These are phyloP conservation scores for Pseudogymnoascus sp. DNA, from an alignment of 2,329 filamentous ascomycete genomes.

Conservation along the genomic window DNA sequence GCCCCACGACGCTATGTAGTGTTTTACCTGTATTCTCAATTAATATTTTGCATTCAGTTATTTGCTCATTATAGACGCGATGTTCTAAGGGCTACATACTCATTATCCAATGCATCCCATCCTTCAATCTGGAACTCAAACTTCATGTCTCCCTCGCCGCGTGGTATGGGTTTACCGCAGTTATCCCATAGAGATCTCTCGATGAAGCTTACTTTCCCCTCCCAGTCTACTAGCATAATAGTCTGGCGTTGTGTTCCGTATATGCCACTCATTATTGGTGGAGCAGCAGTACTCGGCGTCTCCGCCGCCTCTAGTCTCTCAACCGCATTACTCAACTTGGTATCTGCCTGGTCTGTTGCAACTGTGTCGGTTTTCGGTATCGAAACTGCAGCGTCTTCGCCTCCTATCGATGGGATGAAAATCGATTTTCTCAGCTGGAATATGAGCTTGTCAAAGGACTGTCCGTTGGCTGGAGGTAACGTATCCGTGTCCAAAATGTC, in stretches of 20 bases:
- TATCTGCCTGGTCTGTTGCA: slow-evolving; percentile 27
- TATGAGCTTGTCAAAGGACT: slow-evolving; percentile 46
- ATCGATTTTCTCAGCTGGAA: slow-evolving; percentile 49
- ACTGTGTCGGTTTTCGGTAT: slow-evolving; percentile 29
- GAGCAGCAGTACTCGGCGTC: slow-evolving; percentile 31
- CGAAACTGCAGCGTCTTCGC: slow-evolving; percentile 28
- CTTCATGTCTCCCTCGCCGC: slow-evolving; percentile 47
- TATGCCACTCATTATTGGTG: slow-evolving; percentile 46
- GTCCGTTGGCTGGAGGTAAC: slow-evolving; percentile 34
- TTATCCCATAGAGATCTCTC: slow-evolving; percentile 54
- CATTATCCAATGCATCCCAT: slow-evolving; percentile 24
- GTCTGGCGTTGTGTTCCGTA: slow-evolving; percentile 62
- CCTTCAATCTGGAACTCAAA: slow-evolving; percentile 50
- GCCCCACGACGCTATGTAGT: background rate
- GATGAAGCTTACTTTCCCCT: slow-evolving; percentile 51
- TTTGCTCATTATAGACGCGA: background rate
- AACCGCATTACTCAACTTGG: slow-evolving; percentile 24
- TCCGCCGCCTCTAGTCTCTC: slow-evolving; percentile 25
- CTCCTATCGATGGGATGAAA: slow-evolving; percentile 52
- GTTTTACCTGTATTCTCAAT: background rate
- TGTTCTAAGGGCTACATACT: slow-evolving; percentile 11
- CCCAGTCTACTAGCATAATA: slow-evolving; percentile 52
- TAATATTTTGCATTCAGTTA: background rate
- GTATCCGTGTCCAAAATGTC: slow-evolving; percentile 49
- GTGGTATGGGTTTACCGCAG: slow-evolving; percentile 45